Base-by-base conservation (phyloP, 1,139 yeast genomes). In the Geotrichum europaeum region DNA sequence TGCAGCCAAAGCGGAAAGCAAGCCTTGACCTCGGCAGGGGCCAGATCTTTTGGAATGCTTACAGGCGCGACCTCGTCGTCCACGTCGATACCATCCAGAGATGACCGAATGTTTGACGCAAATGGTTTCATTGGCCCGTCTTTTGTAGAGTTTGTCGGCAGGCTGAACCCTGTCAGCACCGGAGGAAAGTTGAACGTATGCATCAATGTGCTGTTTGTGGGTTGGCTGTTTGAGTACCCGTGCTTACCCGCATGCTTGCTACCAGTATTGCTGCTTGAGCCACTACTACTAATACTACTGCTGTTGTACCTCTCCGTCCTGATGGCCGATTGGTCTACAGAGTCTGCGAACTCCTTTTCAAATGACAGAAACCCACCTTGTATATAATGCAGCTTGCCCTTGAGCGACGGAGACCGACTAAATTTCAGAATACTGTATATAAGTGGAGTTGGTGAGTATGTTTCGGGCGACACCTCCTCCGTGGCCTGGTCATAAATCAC, bases 401-500 rank as follows among this genome's bases (percentile, higher is more conserved):
- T 56, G 34, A 51, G 47, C 7, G 63, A 67, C 12, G 76, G 66
- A 22, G 76, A 68, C 52, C 76, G 75, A 28, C 77, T 68, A 62
- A 85, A 78, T 70, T 85, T 85, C 61, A 75, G 73, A 47, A 83
- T 75, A 66, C 85, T 78, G 68, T 71, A 66, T 18, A 65, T 60
- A 43, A 68, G 57, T 7, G 69, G 62, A 34, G 64, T 56, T 12
- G 69, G 63, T 40, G 65, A 58, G 51, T 61, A 57, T 22, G 85
- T 75, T 51, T 53, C 62, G 55, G 65, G 70, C 64, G 66, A 77
- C 78, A 68, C 75, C 75, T 51, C 74, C 60, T 57, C 70, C 49
- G 67, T 77, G 54, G 62, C 70, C 64, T 62, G 63, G 66, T 86
- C 91, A 67, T 86, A 85, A 34, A 86, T 71, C 13, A 86, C 71